A percentile compares a stretch with the other conserved stretches of the same genome.
Evolutionary conservation across 129 eudicot species (phyloP).

Genomic region (Dittrichia graveolens): DNA sequence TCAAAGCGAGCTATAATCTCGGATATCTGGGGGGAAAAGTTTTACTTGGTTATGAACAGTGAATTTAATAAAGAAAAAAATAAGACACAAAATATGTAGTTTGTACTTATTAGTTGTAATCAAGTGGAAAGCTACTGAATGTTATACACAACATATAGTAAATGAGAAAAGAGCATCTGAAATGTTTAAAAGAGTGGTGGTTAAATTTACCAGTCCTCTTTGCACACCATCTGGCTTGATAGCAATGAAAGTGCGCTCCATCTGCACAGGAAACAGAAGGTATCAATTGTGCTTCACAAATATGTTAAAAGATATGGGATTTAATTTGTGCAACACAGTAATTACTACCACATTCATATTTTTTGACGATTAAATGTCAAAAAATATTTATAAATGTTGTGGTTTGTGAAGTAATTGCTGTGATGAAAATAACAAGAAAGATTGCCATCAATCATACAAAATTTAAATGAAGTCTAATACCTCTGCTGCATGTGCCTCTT

Average conservation of each 20-base stretch:
- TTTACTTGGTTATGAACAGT: not conserved
- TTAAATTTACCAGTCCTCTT: conserved; percentile 76
- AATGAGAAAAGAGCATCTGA: not conserved
- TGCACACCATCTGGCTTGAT: conserved; percentile 99
- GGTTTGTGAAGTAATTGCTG: not conserved
- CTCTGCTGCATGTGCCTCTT: conserved; percentile 90
- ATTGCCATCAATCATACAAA: not conserved
- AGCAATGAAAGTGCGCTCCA: conserved; percentile 95
- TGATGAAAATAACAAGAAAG: not conserved
- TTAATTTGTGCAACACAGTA: too few species aligned
- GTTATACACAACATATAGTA: not conserved
- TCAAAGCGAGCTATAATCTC: conserved; percentile 96
- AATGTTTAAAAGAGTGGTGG: not conserved
- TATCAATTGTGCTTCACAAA: not conserved
- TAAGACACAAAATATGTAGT: not conserved
- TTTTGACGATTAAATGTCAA: too few species aligned
- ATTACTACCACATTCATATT: too few species aligned
- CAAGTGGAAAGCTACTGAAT: not conserved
- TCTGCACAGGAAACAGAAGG: conserved; percentile 39
- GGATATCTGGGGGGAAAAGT: conserved; percentile 56
- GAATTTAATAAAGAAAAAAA: not conserved
- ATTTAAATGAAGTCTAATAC: conserved; percentile 31
- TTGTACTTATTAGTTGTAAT: conserved; percentile 8
- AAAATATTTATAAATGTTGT: too few species aligned
- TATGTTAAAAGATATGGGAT: not conserved